These are phyloP conservation scores for Trichosanthes truncata DNA, from an alignment of 306 rosid species.

Conservation along the genomic window DNA sequence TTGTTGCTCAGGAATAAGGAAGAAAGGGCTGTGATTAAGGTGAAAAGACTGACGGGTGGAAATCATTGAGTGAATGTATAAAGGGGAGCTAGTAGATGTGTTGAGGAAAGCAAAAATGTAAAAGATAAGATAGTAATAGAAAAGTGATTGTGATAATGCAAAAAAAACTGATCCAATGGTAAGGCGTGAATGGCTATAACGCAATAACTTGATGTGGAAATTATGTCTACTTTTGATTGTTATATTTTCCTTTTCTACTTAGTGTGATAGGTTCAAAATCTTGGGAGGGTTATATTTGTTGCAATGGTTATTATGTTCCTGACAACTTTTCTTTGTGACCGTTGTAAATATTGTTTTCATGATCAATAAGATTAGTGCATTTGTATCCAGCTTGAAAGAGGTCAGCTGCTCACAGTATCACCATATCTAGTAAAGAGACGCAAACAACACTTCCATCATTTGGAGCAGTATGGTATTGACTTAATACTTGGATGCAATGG, in stretches of 20 bases:
- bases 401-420: slow-evolving; percentile 62
- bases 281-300: not conserved
- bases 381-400: slow-evolving; percentile 60
- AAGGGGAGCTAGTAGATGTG: not conserved
- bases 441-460: slow-evolving; percentile 80
- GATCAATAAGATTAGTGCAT: not conserved
- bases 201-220: not conserved
- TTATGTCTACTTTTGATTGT: slow-evolving; percentile 1
- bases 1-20: not conserved
- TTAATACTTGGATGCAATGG: slow-evolving; percentile 84
- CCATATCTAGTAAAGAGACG: slow-evolving; percentile 84
- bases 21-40: not conserved
- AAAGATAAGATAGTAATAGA: not conserved
- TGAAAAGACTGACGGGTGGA: not conserved
- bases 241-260: not conserved
- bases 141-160: not conserved
- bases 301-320: not conserved
- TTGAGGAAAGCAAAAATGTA: not conserved
- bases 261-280: not conserved
- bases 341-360: not conserved
- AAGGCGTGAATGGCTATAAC: not conserved
- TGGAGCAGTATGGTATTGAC: slow-evolving; percentile 63
- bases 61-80: not conserved
- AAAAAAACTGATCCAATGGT: not conserved
- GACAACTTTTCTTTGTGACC: not conserved